Evolutionary conservation across 768 basidiomycete genomes (phyloP), one percentile per base, ranked within the genome.

Genomic region (Agrocybe praecox): DNA sequence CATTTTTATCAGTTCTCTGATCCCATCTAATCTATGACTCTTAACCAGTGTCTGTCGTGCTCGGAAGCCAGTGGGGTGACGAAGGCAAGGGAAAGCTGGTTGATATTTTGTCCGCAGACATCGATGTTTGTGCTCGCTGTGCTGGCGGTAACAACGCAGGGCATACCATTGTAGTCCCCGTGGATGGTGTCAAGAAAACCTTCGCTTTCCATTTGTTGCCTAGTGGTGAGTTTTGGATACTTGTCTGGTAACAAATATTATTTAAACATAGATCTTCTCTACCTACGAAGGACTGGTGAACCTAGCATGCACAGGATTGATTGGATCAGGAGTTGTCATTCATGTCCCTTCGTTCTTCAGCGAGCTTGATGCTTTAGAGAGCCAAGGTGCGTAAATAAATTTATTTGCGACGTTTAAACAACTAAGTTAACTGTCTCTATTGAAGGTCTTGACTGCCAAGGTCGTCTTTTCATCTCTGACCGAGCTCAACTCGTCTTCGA

Each of bases 81-180:
- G 93, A 94, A 72, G 92, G 93, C 62, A 92, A 93, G 72, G 94
- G 94, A 15, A 98, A 99, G 76, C 86, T 99, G 54, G 97, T 97
- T 56, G 97, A 99, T 71, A 94, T 99, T 68, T 83, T 99, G 62
- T 84, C 95, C 36, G 92, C 90, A 14, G 84, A 96, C 43, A 81
- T 84, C 57, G 97, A 99, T 72, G 71, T 98, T 69, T 98, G 96
- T 66, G 96, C 95, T 18, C 85, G 97, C 46, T 98, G 94, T 70
- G 97, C 97, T 12, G 97, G 97, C 14, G 97, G 97, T 11, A 98
- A 98, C 78, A 99, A 99, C 70, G 97, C 97, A 21, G 97, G 97
- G 2, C 97, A 99, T 75, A 98, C 97, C 21, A 98, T 99, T 71
- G 89, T 99, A 61, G 92, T 87, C 6, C 87, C 89, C 6, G 71